These are phyloP conservation scores for Chlamydomonas incerta DNA, from an alignment of 139 green algal species.

Conservation along the genomic window DNA sequence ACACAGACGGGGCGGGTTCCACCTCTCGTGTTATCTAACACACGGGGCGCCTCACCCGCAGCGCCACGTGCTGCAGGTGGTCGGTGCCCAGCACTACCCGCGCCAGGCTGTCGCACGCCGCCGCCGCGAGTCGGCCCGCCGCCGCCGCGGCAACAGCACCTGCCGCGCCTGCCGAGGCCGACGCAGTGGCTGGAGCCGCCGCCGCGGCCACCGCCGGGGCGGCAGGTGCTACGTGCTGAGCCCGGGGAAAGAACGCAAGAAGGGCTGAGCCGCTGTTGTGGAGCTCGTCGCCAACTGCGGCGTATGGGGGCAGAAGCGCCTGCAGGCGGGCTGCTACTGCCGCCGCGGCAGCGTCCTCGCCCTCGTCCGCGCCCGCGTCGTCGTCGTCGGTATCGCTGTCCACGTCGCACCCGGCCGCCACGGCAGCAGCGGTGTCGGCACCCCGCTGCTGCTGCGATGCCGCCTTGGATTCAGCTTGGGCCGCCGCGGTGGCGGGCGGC, in stretches of 20 bases:
- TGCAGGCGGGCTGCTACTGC: neutral
- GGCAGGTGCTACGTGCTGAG: too few relatives aligned
- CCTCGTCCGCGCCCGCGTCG: neutral
- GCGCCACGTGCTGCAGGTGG: neutral
- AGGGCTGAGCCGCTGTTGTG: neutral
- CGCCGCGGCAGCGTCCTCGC: neutral
- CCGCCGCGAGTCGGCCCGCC: neutral
- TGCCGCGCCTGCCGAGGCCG: too few relatives aligned
- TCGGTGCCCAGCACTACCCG: slow-evolving; percentile 10
- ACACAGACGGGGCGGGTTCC: too few relatives aligned
- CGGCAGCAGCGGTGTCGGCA: too few relatives aligned
- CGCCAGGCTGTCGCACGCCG: neutral
- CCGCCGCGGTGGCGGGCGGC: too few relatives aligned
- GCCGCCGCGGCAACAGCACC: too few relatives aligned
- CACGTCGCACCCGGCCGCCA: too few relatives aligned
- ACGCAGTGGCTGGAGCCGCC: too few relatives aligned
- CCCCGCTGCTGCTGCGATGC: too few relatives aligned
- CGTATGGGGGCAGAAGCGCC: neutral
- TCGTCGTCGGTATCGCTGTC: neutral
- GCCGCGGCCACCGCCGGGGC: too few relatives aligned
- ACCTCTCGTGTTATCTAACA: neutral
- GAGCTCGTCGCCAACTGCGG: neutral
- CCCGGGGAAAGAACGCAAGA: neutral
- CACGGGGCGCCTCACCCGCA: slow-evolving; percentile 17
- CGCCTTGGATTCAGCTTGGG: neutral